Conservation (phyloP, 805 yeast species). For the Pichia phayaonensis region DNA sequence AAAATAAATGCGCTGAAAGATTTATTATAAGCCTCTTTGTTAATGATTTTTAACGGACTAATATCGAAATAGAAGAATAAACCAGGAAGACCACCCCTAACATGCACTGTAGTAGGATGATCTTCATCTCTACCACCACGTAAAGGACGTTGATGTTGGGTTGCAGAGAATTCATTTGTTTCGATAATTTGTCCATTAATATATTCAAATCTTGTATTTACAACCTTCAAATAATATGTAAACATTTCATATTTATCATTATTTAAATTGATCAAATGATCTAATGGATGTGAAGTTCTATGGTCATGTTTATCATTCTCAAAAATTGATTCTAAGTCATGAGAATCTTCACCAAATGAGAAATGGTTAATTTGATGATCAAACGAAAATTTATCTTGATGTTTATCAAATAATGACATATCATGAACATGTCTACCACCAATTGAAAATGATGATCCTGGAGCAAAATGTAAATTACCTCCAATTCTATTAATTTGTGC, state of each 20-base stretch:
- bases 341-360: slow-evolving; percentile 65
- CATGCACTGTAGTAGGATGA: slow-evolving; percentile 78
- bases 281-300: slow-evolving; percentile 58
- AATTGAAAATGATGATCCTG: slow-evolving; percentile 68
- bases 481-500: slow-evolving; percentile 76
- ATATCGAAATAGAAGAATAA: slow-evolving; percentile 83
- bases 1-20: slow-evolving; percentile 78
- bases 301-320: slow-evolving; percentile 21
- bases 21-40: slow-evolving; percentile 64
- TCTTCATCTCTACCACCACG: slow-evolving; percentile 85
- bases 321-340: slow-evolving; percentile 12
- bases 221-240: slow-evolving; percentile 81
- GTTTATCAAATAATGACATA: slow-evolving; percentile 57
- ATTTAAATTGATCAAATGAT: slow-evolving; percentile 36
- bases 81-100: slow-evolving; percentile 88
- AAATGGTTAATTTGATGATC: slow-evolving; percentile 74
- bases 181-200: slow-evolving; percentile 48
- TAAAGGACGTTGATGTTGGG: slow-evolving; percentile 80
- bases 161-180: slow-evolving; percentile 86
- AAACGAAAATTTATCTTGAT: slow-evolving; percentile 55
- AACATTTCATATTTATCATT: slow-evolving; percentile 54
- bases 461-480: slow-evolving; percentile 93
- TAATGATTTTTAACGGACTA: slow-evolving; percentile 86
- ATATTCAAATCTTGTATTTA: slow-evolving; percentile 78
- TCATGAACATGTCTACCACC: slow-evolving; percentile 76